A percentile compares a stretch with the other conserved stretches of the same genome.
Evolutionary conservation across 148 eudicot genomes (phyloP).

Genomic region (Rhododendron henanense): DNA sequence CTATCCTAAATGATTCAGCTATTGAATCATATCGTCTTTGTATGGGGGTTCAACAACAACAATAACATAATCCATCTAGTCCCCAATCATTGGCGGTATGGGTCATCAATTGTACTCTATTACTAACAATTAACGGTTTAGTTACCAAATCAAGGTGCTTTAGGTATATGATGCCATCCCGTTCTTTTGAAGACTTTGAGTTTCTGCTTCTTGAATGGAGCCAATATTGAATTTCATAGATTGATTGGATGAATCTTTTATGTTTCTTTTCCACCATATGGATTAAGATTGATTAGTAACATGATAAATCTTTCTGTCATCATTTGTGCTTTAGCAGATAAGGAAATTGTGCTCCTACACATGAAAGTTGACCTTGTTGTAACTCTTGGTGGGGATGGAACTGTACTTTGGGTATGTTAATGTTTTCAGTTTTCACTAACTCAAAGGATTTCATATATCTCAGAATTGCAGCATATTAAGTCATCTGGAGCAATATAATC

Average conservation of each 20-base stretch:
- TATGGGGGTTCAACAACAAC: neutral
- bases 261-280: neutral
- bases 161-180: neutral
- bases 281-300: neutral
- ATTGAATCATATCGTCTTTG: neutral
- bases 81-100: neutral
- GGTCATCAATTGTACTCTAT: neutral
- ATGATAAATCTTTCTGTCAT: constrained; percentile 4
- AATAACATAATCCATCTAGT: too few species aligned
- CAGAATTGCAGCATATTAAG: neutral
- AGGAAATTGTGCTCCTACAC: constrained; percentile 65
- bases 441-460: neutral
- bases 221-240: neutral
- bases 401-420: constrained; percentile 93
- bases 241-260: neutral
- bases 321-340: constrained; percentile 38
- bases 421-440: constrained; percentile 12
- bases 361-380: constrained; percentile 85
- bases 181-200: neutral
- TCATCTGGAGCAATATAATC: neutral
- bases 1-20: neutral
- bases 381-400: constrained; percentile 99
- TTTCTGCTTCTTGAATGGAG: neutral
- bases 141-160: neutral
- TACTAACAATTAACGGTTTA: neutral